Base-by-base conservation (phyloP, 176 grass and related monocot species). In the Triticum monococcum region DNA sequence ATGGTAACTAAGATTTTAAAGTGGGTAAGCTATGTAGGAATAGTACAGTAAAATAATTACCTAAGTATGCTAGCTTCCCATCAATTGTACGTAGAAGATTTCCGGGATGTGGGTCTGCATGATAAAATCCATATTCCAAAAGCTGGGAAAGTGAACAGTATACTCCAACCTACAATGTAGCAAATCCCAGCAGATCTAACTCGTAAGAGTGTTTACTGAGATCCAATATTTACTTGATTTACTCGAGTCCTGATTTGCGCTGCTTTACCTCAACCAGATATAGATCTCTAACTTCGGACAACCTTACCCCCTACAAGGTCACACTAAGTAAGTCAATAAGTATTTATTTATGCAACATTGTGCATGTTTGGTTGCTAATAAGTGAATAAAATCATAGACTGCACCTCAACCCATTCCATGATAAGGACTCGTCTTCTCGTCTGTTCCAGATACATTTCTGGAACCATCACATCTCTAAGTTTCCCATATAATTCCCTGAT, bases 331-430 rank as follows among this genome's bases (percentile, higher is more conserved):
- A 24, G 35, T 31, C 65, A 64, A n/a, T 66, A 74, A 84, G 23
- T 84, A 75, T 45, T 87, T 87, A 73, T 26, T 40, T 36, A 75
- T 68, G 60, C 25, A 81, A 16, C 7, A 37, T 61, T 81, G 18
- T 76, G 28, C 13, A 73, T 66, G 77, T 75, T 60, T 3, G 2
- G 33, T 48, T 85, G 48, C 56, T 59, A 68, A 85, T 38, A 52
- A 65, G 57, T 65, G 25, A 91, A 88, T 83, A 59, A 81, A 41
- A 81, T 82, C n/a, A 82, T 40, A 43, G 43, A 80, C 12, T 37
- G 43, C 25, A 98, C 96, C 93, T 98, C 93, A 77, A 98, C 88
- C 96, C 96, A 98, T 95, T 98, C 96, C 96, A 98, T 98, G 68
- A 91, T 36, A 40, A 98, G 93, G 35, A 98, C 93, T 46, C 84